These are phyloP conservation scores for Cercophora newfieldiana DNA, from an alignment of 495 filamentous ascomycete genomes.

Conservation along the genomic window DNA sequence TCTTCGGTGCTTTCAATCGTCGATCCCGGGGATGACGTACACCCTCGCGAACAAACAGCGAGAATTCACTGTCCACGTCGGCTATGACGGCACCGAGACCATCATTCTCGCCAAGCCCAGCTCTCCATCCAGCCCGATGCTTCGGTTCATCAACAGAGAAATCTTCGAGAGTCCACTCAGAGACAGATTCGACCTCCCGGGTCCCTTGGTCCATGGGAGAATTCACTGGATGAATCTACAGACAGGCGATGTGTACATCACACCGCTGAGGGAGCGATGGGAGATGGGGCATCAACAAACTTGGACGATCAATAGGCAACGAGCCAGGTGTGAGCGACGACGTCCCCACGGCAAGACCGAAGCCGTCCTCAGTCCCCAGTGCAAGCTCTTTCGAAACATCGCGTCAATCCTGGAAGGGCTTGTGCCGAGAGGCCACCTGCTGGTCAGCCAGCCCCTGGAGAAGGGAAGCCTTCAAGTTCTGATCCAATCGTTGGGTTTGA, in stretches of 20 bases:
- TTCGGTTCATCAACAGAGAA: slow-evolving; percentile 24
- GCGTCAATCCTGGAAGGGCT: slow-evolving; percentile 40
- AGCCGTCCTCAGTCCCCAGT: slow-evolving; percentile 32
- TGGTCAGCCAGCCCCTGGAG: slow-evolving; percentile 35
- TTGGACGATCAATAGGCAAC: slow-evolving; percentile 34
- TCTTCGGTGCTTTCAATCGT: slow-evolving; percentile 48
- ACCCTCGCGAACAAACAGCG: slow-evolving; percentile 28
- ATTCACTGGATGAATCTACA: slow-evolving; percentile 61
- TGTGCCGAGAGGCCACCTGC: slow-evolving; percentile 35
- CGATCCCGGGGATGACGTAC: slow-evolving; percentile 48
- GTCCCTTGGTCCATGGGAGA: slow-evolving; percentile 46
- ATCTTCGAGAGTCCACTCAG: slow-evolving; percentile 25
- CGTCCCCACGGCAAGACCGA: not conserved
- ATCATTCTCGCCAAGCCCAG: slow-evolving; percentile 39
- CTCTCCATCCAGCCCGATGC: slow-evolving; percentile 33
- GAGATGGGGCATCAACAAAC: slow-evolving; percentile 18
- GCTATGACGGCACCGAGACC: slow-evolving; percentile 37
- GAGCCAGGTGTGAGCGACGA: slow-evolving; percentile 19
- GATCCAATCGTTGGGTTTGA: slow-evolving; percentile 40
- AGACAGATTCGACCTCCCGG: slow-evolving; percentile 50
- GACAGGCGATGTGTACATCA: slow-evolving; percentile 51
- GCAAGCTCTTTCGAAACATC: slow-evolving; percentile 29
- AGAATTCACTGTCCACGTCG: slow-evolving; percentile 45
- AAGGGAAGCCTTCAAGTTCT: slow-evolving; percentile 30
- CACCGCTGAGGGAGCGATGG: slow-evolving; percentile 49